Percentiles rank a stretch among this genome's conserved stretches.
phyloP scores from a whole-genome alignment of 208 protist species.

The Crithidia acanthocephali region DNA sequence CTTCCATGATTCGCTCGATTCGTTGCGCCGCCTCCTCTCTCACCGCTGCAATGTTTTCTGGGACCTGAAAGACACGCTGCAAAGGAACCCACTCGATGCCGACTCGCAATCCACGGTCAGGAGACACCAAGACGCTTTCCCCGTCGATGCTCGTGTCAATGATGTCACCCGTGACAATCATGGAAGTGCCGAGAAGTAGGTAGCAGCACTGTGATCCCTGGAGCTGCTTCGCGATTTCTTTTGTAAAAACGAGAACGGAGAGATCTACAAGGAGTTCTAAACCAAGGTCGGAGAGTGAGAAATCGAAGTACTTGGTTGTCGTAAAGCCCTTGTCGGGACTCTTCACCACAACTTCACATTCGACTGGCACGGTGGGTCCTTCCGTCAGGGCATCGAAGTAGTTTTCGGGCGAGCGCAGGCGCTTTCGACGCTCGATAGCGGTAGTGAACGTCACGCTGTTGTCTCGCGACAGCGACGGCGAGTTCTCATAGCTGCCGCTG shows the following conservation, averaged over 20 bases:
- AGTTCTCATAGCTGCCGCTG: slow-evolving; percentile 6
- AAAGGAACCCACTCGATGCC: slow-evolving; percentile 51
- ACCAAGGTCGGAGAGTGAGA: slow-evolving; percentile 27
- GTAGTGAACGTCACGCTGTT: not conserved
- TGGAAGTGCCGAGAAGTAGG: slow-evolving; percentile 51
- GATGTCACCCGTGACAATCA: slow-evolving; percentile 62
- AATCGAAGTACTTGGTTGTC: slow-evolving; percentile 31
- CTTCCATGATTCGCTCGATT: slow-evolving; percentile 32
- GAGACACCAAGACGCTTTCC: slow-evolving; percentile 46
- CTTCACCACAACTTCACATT: slow-evolving; percentile 22
- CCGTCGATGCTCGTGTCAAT: slow-evolving; percentile 43
- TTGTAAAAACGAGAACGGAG: not conserved
- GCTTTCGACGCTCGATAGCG: slow-evolving; percentile 16
- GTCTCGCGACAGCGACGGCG: not conserved
- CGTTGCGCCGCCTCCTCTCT: slow-evolving; percentile 13
- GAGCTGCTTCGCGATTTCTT: slow-evolving; percentile 27
- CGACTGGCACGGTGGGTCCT: not conserved
- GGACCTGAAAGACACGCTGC: slow-evolving; percentile 48
- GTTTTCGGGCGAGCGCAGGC: slow-evolving; percentile 13
- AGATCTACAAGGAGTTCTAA: slow-evolving; percentile 14
- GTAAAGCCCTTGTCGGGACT: slow-evolving; percentile 21
- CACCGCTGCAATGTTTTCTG: slow-evolving; percentile 47
- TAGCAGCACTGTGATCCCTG: slow-evolving; percentile 56
- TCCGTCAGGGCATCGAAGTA: not conserved
- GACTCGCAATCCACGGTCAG: slow-evolving; percentile 45